phyloP scores from a whole-genome alignment of 2,329 filamentous ascomycete species.

The Dothideomycetidae sp. region DNA sequence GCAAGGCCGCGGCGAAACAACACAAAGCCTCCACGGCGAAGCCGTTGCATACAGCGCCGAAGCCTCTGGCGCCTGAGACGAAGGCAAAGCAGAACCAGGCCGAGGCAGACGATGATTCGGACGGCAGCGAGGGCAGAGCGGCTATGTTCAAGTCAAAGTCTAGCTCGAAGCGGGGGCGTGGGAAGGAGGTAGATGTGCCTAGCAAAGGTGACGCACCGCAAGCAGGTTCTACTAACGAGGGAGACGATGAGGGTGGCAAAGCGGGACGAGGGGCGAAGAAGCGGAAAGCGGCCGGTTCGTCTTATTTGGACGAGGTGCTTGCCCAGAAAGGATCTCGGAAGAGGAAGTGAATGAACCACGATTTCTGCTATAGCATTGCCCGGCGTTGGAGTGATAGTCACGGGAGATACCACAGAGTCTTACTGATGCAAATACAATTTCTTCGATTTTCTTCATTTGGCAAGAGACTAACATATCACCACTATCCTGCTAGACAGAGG shows the following conservation, averaged over 20 bases:
- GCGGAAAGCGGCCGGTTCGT: background rate
- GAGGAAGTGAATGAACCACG: background rate
- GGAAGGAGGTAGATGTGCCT: background rate
- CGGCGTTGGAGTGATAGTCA: too few species aligned
- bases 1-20: slow-evolving; percentile 26
- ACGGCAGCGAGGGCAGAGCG: slow-evolving; percentile 19
- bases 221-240: background rate
- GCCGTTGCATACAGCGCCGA: slow-evolving; percentile 9
- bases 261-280: background rate
- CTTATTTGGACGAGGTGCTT: background rate
- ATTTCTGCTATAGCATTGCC: background rate
- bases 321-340: background rate
- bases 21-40: slow-evolving; percentile 17
- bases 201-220: too few species aligned
- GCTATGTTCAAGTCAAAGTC: slow-evolving; percentile 15
- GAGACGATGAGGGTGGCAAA: background rate
- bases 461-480: too few species aligned
- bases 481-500: too few species aligned
- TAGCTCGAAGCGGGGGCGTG: slow-evolving; percentile 8
- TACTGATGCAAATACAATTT: too few species aligned
- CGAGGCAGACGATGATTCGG: slow-evolving; percentile 21
- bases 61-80: slow-evolving; percentile 8
- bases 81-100: slow-evolving; percentile 23
- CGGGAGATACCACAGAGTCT: too few species aligned
- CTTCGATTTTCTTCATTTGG: too few species aligned